These are phyloP conservation scores for Tanacetum coccineum DNA, from an alignment of 129 eudicot species.

Conservation along the genomic window DNA sequence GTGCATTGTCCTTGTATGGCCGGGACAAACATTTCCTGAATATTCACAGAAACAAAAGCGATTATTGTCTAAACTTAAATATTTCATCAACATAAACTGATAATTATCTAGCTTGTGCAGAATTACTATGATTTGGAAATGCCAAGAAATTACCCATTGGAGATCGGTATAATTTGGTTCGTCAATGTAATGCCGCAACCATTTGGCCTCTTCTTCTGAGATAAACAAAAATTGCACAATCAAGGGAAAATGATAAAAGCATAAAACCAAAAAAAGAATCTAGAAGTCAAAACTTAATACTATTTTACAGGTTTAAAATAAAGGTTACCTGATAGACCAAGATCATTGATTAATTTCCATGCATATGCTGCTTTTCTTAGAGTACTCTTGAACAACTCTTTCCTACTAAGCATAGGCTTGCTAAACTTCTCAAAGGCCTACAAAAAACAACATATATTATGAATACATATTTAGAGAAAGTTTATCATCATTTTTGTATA, in stretches of 20 bases:
- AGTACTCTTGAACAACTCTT: conserved; percentile 80
- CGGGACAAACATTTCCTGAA: conserved; percentile 87
- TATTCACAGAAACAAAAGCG: neutral
- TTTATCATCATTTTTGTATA: too few species aligned
- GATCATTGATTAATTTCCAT: conserved; percentile 70
- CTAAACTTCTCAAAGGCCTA: conserved; percentile 78
- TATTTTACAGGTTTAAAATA: conserved; percentile 4
- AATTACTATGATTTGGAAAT: neutral
- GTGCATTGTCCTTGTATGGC: conserved; percentile 90
- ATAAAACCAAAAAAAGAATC: too few species aligned
- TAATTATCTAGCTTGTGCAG: neutral
- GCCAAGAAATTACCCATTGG: conserved; percentile 61
- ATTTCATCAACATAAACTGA: too few species aligned
- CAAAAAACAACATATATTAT: conserved; percentile 10
- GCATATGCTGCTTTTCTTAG: conserved; percentile 78
- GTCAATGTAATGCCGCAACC: conserved; percentile 69
- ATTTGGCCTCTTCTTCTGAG: conserved; percentile 83
- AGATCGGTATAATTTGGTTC: conserved; percentile 92
- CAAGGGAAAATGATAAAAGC: too few species aligned
- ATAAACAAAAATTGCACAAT: neutral
- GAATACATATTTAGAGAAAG: neutral
- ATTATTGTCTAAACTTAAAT: neutral
- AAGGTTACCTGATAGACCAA: conserved; percentile 56
- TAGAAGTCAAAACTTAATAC: neutral
- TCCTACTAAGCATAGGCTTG: conserved; percentile 66